Evolutionary conservation across 805 yeast species (phyloP), one percentile per base, ranked within the genome.

Genomic region (Yamadazyma kitorensis): DNA sequence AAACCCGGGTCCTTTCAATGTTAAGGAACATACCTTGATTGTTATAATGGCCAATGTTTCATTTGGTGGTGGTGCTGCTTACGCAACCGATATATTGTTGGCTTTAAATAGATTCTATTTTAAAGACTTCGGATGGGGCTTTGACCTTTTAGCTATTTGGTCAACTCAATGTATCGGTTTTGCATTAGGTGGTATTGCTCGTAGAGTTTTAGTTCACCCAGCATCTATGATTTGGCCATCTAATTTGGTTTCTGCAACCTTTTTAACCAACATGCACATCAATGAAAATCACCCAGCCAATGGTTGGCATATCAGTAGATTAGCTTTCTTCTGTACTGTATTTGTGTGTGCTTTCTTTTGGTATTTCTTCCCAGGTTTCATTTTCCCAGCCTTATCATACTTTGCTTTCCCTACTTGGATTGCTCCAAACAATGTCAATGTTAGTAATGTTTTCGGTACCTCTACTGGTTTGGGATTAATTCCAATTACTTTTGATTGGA

Each of bases 191-290:
- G 89, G 89, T 19, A 34, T 82, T 37, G 64, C 74, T 25, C 65
- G 82, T 43, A 69, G 74, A 43, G 63, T 79, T 22, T 64, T 82
- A 41, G 80, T 82, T 11, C 72, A 73, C 38, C 82, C 87, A 4
- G 70, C 80, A 4, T 62, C 76, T n/a, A 74, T 80, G 57, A 68
- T 81, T 33, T 84, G 89, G 89, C 91, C 91, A 4, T 56, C 75
- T 2, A 72, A 72, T 48, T 64, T 83, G 51, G 83, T 80, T 33
- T 67, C 79, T 4, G 50, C 77, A 17, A 78, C 83, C 10, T 41
- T 44, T 24, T 43, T 43, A 25, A 38, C 44, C 26, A 43, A 43
- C 24, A 31, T 39, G 40, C 43, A 15, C 52, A 60, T 66, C 74
- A 60, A 63, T 75, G 49, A 68, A 72, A 57, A 64, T 79, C 55